A percentile compares a stretch with the other conserved stretches of the same genome.
These are phyloP conservation scores for Cokeromyces recurvatus DNA, from an alignment of 371 early-diverging fungal species.

Conservation along the genomic window DNA sequence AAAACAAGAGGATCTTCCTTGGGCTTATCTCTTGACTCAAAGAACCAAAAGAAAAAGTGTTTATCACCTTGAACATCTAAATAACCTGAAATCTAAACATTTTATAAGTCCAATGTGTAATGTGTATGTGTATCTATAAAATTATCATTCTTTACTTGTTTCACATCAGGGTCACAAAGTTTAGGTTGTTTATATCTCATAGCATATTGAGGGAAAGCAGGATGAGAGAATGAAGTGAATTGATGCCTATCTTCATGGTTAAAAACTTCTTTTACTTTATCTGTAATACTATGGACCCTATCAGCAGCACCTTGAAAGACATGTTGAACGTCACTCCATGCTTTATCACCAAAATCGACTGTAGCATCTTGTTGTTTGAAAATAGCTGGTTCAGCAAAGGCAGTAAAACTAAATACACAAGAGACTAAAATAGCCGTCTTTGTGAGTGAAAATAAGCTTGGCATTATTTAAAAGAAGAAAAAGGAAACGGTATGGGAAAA, in stretches of 20 bases:
- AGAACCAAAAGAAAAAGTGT: constrained; percentile 64
- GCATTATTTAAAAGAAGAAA: constrained; percentile 17
- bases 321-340: constrained; percentile 26
- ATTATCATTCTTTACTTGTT: constrained; percentile 20
- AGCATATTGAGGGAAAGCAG: constrained; percentile 68
- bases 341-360: constrained; percentile 13
- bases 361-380: constrained; percentile 24
- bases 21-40: constrained; percentile 67
- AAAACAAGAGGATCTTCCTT: constrained; percentile 64
- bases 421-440: constrained; percentile 19
- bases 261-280: constrained; percentile 19
- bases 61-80: constrained; percentile 64
- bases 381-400: constrained; percentile 17
- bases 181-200: constrained; percentile 70
- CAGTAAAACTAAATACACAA: constrained; percentile 8
- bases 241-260: constrained; percentile 14
- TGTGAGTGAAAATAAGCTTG: constrained; percentile 19
- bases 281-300: constrained; percentile 6
- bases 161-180: constrained; percentile 46
- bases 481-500: not conserved
- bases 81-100: constrained; percentile 66
- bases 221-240: constrained; percentile 45
- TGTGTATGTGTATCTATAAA: not conserved
- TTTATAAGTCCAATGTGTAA: too few relatives aligned
- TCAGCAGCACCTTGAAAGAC: constrained; percentile 10